phyloP scores from a whole-genome alignment of 805 yeast genomes.

The Kuraishia capsulata region DNA sequence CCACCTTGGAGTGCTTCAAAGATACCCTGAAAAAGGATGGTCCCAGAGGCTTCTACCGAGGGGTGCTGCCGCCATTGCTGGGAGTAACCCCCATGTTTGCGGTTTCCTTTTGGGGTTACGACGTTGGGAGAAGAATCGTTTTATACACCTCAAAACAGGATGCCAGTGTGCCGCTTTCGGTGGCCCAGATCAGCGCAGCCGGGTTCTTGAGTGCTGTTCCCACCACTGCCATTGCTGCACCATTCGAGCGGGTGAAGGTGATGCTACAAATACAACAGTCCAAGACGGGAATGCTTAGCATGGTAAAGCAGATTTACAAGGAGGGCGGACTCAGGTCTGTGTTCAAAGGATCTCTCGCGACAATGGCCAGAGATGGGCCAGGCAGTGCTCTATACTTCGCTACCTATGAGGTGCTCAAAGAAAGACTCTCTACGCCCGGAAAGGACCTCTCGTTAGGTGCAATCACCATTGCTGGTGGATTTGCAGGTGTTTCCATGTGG shows the following conservation, averaged over 20 bases:
- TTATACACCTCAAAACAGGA: conserved; percentile 26
- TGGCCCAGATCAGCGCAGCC: conserved; percentile 74
- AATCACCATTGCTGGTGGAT: conserved; percentile 85
- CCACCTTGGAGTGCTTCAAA: conserved; percentile 59
- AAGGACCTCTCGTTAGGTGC: conserved; percentile 61
- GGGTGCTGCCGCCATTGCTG: conserved; percentile 88
- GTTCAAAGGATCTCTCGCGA: conserved; percentile 86
- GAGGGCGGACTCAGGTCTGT: conserved; percentile 81
- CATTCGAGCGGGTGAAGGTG: conserved; percentile 92
- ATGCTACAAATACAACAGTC: conserved; percentile 72
- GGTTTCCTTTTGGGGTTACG: conserved; percentile 97
- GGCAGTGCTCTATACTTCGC: conserved; percentile 96
- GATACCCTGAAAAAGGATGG: conserved; percentile 70
- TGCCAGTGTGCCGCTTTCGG: conserved; percentile 35
- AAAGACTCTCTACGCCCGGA: conserved; percentile 36
- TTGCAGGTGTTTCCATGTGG: conserved; percentile 98
- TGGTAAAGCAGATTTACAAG: conserved; percentile 56
- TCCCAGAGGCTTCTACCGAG: conserved; percentile 76
- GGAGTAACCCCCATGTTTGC: conserved; percentile 99
- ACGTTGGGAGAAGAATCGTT: conserved; percentile 77
- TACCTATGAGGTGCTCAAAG: conserved; percentile 78
- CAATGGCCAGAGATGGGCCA: conserved; percentile 94
- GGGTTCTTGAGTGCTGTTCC: conserved; percentile 94
- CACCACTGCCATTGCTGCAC: conserved; percentile 94
- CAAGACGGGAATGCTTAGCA: conserved; percentile 44